These are phyloP conservation scores for Pyrus pyrifolia DNA, from an alignment of 306 rosid genomes.

Conservation along the genomic window DNA sequence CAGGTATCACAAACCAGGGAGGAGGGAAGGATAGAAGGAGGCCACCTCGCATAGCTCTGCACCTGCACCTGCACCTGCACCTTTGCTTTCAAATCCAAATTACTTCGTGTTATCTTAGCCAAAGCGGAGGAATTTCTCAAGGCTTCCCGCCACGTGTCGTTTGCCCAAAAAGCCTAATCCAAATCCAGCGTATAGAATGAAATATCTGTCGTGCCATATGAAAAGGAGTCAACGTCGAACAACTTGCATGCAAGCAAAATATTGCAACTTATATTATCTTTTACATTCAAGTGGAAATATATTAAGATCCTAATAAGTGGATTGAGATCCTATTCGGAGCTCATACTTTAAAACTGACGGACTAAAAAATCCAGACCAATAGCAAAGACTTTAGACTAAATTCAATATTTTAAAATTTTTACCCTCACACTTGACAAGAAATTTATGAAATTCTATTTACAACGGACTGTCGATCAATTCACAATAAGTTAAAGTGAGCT, in stretches of 20 bases:
- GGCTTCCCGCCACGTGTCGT: conserved; percentile 21
- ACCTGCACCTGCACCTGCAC: conserved; percentile 33
- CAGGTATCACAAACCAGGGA: conserved; percentile 12
- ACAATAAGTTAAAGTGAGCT: too few species aligned
- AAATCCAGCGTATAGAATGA: not conserved
- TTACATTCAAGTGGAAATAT: not conserved
- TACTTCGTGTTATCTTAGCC: conserved; percentile 15
- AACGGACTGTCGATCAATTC: too few species aligned
- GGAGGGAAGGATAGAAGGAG: not conserved
- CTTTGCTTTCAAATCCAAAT: conserved; percentile 38
- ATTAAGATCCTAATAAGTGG: not conserved
- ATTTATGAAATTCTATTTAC: too few species aligned
- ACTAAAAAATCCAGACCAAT: too few species aligned
- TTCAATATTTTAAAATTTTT: too few species aligned
- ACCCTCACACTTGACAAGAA: too few species aligned
- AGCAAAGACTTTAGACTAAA: too few species aligned
- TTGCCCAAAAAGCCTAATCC: conserved; percentile 13
- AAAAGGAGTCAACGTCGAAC: conserved; percentile 16
- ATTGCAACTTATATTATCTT: not conserved
- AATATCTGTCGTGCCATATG: not conserved
- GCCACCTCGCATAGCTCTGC: conserved; percentile 26
- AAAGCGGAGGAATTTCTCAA: not conserved
- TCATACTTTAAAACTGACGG: too few species aligned
- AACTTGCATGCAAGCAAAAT: conserved; percentile 2
- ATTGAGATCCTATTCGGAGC: too few species aligned